Evolutionary conservation across 441 rosid species (phyloP).

Genomic region (Aleurites moluccanus): DNA sequence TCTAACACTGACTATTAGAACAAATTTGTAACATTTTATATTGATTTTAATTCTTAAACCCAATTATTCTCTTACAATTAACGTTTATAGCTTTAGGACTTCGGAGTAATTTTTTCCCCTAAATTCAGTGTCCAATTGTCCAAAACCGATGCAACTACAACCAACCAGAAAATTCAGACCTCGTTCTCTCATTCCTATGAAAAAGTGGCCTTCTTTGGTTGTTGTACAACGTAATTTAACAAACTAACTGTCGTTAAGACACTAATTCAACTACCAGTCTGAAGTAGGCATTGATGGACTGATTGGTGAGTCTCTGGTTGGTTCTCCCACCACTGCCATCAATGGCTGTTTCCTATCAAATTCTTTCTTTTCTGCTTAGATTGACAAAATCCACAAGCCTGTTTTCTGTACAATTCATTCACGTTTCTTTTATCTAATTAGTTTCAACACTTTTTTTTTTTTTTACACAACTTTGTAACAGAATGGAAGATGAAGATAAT

Average conservation of each 20-base stretch:
- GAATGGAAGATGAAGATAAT: conserved; percentile 10
- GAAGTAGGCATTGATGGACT: not conserved
- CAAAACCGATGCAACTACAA: not conserved
- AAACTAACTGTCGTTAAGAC: not conserved
- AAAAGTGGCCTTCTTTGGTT: not conserved
- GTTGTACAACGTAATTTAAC: not conserved
- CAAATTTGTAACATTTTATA: too few species aligned
- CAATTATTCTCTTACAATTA: too few species aligned
- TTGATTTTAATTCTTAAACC: too few species aligned
- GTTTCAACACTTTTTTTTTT: too few species aligned
- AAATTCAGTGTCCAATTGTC: too few species aligned
- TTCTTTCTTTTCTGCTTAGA: not conserved
- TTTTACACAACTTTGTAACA: not conserved
- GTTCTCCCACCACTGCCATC: not conserved
- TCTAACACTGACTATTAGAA: too few species aligned
- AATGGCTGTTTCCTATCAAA: not conserved
- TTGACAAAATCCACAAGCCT: not conserved
- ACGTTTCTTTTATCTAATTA: not conserved
- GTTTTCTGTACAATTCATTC: not conserved
- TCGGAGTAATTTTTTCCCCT: too few species aligned
- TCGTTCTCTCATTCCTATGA: too few species aligned
- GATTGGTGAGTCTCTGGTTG: not conserved
- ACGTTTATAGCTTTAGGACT: too few species aligned
- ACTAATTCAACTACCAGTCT: conserved; percentile 3
- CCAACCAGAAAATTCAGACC: not conserved